These are phyloP conservation scores for Diacronema lutheri DNA, from an alignment of 78 protist species.

Conservation along the genomic window DNA sequence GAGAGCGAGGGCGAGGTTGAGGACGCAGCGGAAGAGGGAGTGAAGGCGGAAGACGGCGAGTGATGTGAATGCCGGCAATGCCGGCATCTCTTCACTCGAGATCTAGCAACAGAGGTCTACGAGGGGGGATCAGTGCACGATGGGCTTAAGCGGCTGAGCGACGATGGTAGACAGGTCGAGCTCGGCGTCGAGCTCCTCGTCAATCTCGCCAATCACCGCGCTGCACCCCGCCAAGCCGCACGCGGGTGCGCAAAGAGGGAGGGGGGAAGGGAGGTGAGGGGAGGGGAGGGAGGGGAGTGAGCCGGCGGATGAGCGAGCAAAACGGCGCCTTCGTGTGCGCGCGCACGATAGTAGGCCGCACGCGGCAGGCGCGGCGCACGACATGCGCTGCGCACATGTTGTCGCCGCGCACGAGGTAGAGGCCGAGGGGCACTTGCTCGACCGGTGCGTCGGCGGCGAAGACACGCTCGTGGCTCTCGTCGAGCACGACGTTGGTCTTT, in stretches of 20 bases:
- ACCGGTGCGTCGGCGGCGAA: not conserved
- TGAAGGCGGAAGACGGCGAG: no score
- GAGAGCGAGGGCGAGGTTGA: no score
- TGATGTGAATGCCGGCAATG: no score
- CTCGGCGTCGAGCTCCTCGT: conserved; percentile 2
- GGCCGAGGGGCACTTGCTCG: conserved; percentile 26
- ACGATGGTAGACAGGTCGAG: not conserved
- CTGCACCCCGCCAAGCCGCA: not conserved
- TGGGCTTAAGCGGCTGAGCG: conserved; percentile 18
- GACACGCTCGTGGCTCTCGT: conserved; percentile 30
- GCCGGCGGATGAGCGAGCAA: not conserved
- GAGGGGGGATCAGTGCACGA: not conserved
- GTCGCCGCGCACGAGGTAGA: conserved; percentile 41
- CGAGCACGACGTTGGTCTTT: conserved; percentile 9
- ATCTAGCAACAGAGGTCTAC: no score
- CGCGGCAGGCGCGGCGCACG: no score
- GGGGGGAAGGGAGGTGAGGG: not conserved
- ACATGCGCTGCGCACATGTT: not conserved
- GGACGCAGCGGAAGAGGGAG: no score
- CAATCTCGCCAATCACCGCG: conserved; percentile 28
- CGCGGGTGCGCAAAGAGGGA: not conserved
- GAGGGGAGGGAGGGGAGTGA: not conserved
- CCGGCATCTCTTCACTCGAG: no score
- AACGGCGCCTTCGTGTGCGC: no score
- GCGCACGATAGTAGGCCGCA: not conserved